These are phyloP conservation scores for Podospora anserina DNA, from an alignment of 495 filamentous ascomycete species.

Conservation along the genomic window DNA sequence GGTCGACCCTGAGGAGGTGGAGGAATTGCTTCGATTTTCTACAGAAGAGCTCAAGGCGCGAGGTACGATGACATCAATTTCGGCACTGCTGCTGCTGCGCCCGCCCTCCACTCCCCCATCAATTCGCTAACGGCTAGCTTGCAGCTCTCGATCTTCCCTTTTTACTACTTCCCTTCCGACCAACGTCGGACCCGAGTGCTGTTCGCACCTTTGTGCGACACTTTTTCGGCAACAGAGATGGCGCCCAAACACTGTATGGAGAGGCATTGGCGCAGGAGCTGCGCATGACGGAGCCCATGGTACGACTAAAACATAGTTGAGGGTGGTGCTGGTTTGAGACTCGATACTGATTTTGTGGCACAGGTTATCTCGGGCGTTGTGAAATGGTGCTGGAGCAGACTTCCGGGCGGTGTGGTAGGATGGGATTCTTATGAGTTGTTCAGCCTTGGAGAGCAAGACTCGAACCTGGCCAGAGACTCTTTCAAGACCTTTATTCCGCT, in stretches of 20 bases:
- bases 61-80: conserved; percentile 61
- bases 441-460: conserved; percentile 91
- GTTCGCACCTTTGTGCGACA: conserved; percentile 90
- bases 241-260: conserved; percentile 54
- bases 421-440: conserved; percentile 98
- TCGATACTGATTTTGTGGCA: conserved; percentile 19
- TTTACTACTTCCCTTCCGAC: conserved; percentile 91
- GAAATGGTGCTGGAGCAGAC: conserved; percentile 98
- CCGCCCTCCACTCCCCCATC: conserved; percentile 7
- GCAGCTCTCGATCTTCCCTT: conserved; percentile 86
- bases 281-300: conserved; percentile 90
- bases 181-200: conserved; percentile 84
- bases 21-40: conserved; percentile 78
- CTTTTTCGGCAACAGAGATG: conserved; percentile 72
- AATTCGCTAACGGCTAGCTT: conserved; percentile 36
- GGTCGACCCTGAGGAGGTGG: conserved; percentile 85
- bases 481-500: conserved; percentile 96
- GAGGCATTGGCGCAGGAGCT: conserved; percentile 78
- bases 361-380: conserved; percentile 90
- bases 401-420: conserved; percentile 87
- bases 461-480: conserved; percentile 83
- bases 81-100: conserved; percentile 28
- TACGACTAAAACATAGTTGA: conserved; percentile 38
- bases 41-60: conserved; percentile 88
- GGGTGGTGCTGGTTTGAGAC: neutral